These are phyloP conservation scores for Vinca minor DNA, from an alignment of 257 asterid species.

Conservation along the genomic window DNA sequence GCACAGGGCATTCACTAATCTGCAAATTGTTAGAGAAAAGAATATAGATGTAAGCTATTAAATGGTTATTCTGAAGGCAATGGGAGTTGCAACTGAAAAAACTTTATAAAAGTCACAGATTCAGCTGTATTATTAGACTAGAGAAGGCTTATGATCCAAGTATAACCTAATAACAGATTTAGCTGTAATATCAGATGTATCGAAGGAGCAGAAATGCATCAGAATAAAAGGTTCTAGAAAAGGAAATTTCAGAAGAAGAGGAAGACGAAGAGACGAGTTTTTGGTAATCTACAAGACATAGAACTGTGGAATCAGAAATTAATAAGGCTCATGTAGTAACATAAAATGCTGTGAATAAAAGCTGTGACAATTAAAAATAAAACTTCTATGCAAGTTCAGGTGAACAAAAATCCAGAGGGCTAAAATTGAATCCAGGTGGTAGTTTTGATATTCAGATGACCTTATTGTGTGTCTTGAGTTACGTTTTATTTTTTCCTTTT, in stretches of 20 bases:
- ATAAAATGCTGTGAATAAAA: too few species aligned
- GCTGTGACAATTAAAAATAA: too few species aligned
- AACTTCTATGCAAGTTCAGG: background rate
- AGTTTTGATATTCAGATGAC: background rate
- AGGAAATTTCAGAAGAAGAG: background rate
- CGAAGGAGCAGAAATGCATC: too few species aligned
- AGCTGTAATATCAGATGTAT: too few species aligned
- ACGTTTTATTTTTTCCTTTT: too few species aligned
- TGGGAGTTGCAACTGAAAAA: too few species aligned
- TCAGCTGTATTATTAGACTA: too few species aligned
- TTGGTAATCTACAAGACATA: background rate
- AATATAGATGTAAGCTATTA: conserved; percentile 5
- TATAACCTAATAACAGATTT: too few species aligned
- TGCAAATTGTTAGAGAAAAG: conserved; percentile 25
- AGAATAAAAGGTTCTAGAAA: too few species aligned
- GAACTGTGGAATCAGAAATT: background rate
- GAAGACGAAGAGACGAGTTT: background rate
- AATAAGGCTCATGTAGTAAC: background rate
- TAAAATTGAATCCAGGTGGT: background rate
- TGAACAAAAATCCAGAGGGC: background rate
- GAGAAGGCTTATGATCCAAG: too few species aligned
- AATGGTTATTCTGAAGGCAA: background rate
- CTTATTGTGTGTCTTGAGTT: background rate
- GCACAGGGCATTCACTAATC: conserved; percentile 77
- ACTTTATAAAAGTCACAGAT: too few species aligned